phyloP scores from a whole-genome alignment of 1,284 basidiomycete genomes.

The Tilletiopsis washingtonensis region DNA sequence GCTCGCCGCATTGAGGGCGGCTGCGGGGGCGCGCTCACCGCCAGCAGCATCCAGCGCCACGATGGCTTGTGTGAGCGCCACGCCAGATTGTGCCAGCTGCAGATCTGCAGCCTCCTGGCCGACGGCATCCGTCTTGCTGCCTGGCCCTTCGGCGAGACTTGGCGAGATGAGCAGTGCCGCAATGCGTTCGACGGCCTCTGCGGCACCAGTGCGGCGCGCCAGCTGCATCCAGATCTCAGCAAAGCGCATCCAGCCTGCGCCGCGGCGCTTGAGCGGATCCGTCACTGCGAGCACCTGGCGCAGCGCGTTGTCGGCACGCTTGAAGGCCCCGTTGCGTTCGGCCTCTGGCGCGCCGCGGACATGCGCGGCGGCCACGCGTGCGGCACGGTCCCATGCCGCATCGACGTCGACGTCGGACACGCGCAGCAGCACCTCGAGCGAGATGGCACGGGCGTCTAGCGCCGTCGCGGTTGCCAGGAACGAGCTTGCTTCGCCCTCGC shows the following conservation, averaged over 20 bases:
- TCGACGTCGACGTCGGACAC: conserved; percentile 21
- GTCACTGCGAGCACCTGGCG: too few relatives aligned
- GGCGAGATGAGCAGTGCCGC: not conserved
- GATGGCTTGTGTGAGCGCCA: not conserved
- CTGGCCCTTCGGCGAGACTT: too few relatives aligned
- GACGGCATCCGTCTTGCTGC: too few relatives aligned
- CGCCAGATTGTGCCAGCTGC: not conserved
- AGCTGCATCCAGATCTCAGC: conserved; percentile 25
- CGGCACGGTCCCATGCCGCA: conserved; percentile 32
- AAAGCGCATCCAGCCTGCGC: conserved; percentile 5
- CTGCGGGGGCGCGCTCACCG: not conserved
- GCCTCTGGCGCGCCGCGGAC: conserved; percentile 12
- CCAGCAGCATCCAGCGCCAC: not conserved
- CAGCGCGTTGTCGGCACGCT: conserved; percentile 15
- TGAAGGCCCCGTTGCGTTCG: conserved; percentile 11
- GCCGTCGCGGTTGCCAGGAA: not conserved
- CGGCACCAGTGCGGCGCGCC: conserved; percentile 2
- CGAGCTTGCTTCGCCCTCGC: not conserved
- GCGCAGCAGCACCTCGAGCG: conserved; percentile 18
- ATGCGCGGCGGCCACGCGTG: conserved; percentile 14
- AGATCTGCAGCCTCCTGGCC: too few relatives aligned
- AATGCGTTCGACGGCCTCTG: not conserved
- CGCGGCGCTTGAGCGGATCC: not conserved
- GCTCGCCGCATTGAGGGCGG: not conserved
- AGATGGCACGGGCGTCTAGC: conserved; percentile 4